A percentile compares a stretch with the other conserved stretches of the same genome.
Evolutionary conservation across 2,329 filamentous ascomycete species (phyloP).

Genomic region (Fusarium succisae): DNA sequence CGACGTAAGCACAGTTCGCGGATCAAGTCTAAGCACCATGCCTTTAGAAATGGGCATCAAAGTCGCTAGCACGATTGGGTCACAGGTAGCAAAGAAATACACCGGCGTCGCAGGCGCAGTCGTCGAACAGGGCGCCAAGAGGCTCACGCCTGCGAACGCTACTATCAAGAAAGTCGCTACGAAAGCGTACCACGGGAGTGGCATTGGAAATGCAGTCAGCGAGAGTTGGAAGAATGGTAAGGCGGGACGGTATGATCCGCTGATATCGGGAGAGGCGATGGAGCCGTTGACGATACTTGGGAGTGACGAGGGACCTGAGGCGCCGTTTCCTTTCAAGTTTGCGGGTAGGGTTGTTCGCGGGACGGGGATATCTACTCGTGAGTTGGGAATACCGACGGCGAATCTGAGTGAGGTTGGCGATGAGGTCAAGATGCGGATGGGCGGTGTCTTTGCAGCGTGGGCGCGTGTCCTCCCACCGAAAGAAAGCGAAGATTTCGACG

Average conservation of each 20-base stretch:
- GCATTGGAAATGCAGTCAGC: slow-evolving; percentile 39
- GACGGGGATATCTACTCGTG: slow-evolving; percentile 51
- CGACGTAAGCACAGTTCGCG: slow-evolving; percentile 68
- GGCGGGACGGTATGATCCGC: slow-evolving; percentile 49
- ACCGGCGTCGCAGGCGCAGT: slow-evolving; percentile 50
- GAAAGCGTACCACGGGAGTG: slow-evolving; percentile 47
- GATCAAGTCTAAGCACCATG: slow-evolving; percentile 71
- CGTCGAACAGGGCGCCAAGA: slow-evolving; percentile 54
- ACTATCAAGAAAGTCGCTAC: slow-evolving; percentile 53
- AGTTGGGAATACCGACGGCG: slow-evolving; percentile 62
- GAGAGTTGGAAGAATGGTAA: slow-evolving; percentile 52
- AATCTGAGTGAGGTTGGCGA: slow-evolving; percentile 63
- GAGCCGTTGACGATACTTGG: slow-evolving; percentile 54
- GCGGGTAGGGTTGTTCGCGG: slow-evolving; percentile 58
- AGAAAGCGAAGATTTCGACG: slow-evolving; percentile 45
- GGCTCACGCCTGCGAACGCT: slow-evolving; percentile 44
- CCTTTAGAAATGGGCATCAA: slow-evolving; percentile 73
- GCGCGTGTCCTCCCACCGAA: slow-evolving; percentile 54
- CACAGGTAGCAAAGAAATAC: slow-evolving; percentile 56
- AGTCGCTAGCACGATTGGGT: slow-evolving; percentile 61
- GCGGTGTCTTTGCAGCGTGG: slow-evolving; percentile 74
- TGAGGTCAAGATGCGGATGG: slow-evolving; percentile 62
- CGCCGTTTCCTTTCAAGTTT: slow-evolving; percentile 64
- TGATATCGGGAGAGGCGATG: slow-evolving; percentile 46
- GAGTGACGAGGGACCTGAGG: slow-evolving; percentile 59